Conservation (phyloP, 495 filamentous ascomycete genomes). For the Pyronema omphalodes region DNA sequence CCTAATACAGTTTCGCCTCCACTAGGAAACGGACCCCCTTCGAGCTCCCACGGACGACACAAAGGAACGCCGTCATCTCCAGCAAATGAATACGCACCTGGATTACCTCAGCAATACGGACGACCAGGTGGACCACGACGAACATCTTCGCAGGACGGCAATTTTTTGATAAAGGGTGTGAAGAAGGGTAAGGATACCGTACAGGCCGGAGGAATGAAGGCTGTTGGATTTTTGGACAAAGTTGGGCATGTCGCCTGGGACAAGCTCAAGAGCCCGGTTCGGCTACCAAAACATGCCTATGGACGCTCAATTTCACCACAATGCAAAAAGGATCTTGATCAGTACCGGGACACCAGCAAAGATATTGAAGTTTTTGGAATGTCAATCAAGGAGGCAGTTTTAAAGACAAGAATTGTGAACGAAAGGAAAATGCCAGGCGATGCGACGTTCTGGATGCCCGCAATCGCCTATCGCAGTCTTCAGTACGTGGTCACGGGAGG, state of each 20-base stretch:
- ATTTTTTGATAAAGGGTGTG: slow-evolving; percentile 19
- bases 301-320: slow-evolving; percentile 5
- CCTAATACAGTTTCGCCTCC: not conserved
- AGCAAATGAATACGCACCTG: slow-evolving; percentile 12
- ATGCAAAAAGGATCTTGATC: not conserved
- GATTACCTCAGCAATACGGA: slow-evolving; percentile 4
- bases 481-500: slow-evolving; percentile 17
- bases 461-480: slow-evolving; percentile 23
- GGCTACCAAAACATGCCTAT: not conserved
- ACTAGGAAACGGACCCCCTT: not conserved
- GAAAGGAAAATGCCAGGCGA: slow-evolving; percentile 20
- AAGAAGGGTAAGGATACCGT: slow-evolving; percentile 20
- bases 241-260: slow-evolving; percentile 22
- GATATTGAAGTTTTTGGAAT: slow-evolving; percentile 24
- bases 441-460: slow-evolving; percentile 23
- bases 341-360: slow-evolving; percentile 19
- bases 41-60: not conserved
- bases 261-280: slow-evolving; percentile 22
- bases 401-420: slow-evolving; percentile 18
- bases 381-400: slow-evolving; percentile 20
- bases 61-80: slow-evolving; percentile 15
- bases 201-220: slow-evolving; percentile 19
- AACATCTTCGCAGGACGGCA: slow-evolving; percentile 20
- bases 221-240: slow-evolving; percentile 21
- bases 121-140: slow-evolving; percentile 17